A percentile compares a stretch with the other conserved stretches of the same genome.
Conservation (phyloP, 2,329 filamentous ascomycete genomes). For the Alternaria consortialis region DNA sequence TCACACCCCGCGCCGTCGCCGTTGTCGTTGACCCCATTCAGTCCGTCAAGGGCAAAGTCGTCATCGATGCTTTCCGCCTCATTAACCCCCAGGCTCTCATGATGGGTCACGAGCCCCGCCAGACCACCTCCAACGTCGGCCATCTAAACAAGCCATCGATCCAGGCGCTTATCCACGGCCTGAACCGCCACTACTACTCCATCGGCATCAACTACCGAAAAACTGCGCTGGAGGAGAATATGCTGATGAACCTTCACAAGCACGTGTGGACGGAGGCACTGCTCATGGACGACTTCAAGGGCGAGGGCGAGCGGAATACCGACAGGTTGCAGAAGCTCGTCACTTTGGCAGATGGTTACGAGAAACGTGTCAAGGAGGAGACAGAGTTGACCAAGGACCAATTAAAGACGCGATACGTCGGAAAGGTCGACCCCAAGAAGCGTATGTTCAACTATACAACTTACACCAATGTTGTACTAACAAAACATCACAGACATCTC, state of each 20-base stretch:
- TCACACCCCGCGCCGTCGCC: slow-evolving; percentile 94
- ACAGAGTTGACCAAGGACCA: slow-evolving; percentile 97
- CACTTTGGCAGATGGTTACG: slow-evolving; percentile 90
- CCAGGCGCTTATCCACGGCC: slow-evolving; percentile 95
- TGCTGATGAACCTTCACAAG: slow-evolving; percentile 99
- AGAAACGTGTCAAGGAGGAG: slow-evolving; percentile 99
- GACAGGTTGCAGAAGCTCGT: slow-evolving; percentile 88
- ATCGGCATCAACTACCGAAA: slow-evolving; percentile 99
- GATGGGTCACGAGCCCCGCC: slow-evolving; percentile 95
- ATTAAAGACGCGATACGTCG: slow-evolving; percentile 97
- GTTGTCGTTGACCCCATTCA: slow-evolving; percentile 99
- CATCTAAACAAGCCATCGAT: slow-evolving; percentile 99
- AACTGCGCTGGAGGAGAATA: slow-evolving; percentile 97
- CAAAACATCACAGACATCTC: slow-evolving; percentile 71
- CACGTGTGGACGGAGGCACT: slow-evolving; percentile 98
- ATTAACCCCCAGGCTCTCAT: slow-evolving; percentile 98
- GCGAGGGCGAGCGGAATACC: slow-evolving; percentile 84
- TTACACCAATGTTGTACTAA: slow-evolving; percentile 23
- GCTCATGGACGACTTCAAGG: slow-evolving; percentile 94
- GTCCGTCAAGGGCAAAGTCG: slow-evolving; percentile 99
- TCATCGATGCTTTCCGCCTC: slow-evolving; percentile 97
- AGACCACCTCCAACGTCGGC: slow-evolving; percentile 96
- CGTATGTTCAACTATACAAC: slow-evolving; percentile 58
- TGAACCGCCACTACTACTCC: slow-evolving; percentile 99
- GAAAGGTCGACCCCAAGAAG: slow-evolving; percentile 99